phyloP scores from a whole-genome alignment of 1,139 yeast genomes.

The Protomyces lactucae-debilis region DNA sequence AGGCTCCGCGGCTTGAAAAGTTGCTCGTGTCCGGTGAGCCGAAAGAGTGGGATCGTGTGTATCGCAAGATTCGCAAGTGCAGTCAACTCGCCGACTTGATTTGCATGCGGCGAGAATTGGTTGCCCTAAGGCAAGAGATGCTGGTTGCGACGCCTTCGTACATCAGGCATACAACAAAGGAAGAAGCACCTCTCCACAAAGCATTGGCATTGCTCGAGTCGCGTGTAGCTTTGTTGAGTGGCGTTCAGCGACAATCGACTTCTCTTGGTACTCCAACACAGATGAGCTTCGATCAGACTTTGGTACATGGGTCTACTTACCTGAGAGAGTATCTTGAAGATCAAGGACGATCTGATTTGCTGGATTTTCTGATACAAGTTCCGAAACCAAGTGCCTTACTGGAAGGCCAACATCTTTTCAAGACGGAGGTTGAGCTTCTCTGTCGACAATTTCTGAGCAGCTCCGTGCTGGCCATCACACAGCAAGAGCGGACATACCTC shows the following conservation, averaged over 20 bases:
- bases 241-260: background rate
- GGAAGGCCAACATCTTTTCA: background rate
- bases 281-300: background rate
- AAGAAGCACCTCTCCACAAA: slow-evolving; percentile 3
- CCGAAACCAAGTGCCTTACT: background rate
- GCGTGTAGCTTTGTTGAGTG: slow-evolving; percentile 2
- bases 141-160: background rate
- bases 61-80: slow-evolving; percentile 13
- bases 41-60: slow-evolving; percentile 15
- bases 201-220: slow-evolving; percentile 7
- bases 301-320: background rate
- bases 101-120: slow-evolving; percentile 11
- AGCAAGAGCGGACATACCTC: slow-evolving; percentile 1
- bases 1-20: slow-evolving; percentile 48
- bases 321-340: slow-evolving; percentile 4
- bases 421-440: background rate
- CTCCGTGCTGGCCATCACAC: slow-evolving; percentile 6
- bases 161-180: background rate
- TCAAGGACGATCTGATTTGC: background rate
- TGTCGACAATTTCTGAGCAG: slow-evolving; percentile 1
- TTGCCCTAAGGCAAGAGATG: background rate
- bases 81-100: slow-evolving; percentile 8
- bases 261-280: background rate
- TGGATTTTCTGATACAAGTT: slow-evolving; percentile 15
- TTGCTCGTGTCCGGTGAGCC: slow-evolving; percentile 44